Evolutionary conservation across 179 eudicot genomes (phyloP).

Genomic region (Beta corolliflora): DNA sequence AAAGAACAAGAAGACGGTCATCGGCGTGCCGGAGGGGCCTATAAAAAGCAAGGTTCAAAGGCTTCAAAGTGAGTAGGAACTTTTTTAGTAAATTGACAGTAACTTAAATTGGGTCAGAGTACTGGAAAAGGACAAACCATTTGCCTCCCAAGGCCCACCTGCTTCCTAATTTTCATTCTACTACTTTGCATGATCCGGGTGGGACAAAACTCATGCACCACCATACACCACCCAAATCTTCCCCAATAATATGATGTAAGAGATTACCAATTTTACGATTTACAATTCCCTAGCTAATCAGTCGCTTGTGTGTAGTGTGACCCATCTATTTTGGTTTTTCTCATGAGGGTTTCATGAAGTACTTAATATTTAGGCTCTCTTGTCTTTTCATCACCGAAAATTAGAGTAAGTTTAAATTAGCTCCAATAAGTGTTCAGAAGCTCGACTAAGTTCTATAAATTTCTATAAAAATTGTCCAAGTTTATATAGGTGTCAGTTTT

Average conservation of each 20-base stretch:
- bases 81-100: slow-evolving; percentile 15
- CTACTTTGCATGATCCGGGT: slow-evolving; percentile 5
- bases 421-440: no score
- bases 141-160: slow-evolving; percentile 18
- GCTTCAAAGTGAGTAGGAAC: slow-evolving; percentile 5
- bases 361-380: no score
- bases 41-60: not conserved
- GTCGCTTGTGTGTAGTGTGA: not conserved
- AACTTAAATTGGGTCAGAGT: slow-evolving; percentile 17
- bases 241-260: not conserved
- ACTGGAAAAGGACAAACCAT: slow-evolving; percentile 14
- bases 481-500: no score
- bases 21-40: slow-evolving; percentile 31
- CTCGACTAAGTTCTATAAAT: no score
- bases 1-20: slow-evolving; percentile 4
- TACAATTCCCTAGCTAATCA: not conserved
- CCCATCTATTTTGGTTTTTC: not conserved
- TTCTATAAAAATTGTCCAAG: no score
- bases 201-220: slow-evolving; percentile 8
- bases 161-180: slow-evolving; percentile 11
- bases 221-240: not conserved
- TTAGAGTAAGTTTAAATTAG: no score
- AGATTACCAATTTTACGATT: not conserved
- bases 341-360: not conserved
- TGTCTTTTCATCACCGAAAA: no score